Base-by-base conservation (phyloP, 2,329 filamentous ascomycete genomes). In the Amphichorda felina region DNA sequence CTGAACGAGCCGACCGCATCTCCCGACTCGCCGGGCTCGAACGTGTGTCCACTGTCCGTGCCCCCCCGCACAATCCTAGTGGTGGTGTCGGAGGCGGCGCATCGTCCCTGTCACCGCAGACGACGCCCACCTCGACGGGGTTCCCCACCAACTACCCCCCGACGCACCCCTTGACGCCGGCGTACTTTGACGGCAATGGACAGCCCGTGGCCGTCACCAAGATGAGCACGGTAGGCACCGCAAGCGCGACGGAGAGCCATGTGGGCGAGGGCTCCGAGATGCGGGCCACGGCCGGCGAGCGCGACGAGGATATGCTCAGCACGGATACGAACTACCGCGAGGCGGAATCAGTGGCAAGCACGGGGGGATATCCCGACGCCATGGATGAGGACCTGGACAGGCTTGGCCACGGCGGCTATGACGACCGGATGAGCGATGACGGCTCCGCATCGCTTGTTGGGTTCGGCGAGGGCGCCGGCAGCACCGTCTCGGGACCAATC, bases 11-110 rank as follows among this genome's bases (percentile, higher is more conserved):
- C 43, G 88, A 95, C 59, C 87, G 89, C 50, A 95, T 96, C 58
- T 94, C 87, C 30, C 87, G 89, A 34, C 77, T 95, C 16, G 84
- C 88, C 10, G 89, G 89, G n/a, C 74, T 95, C 26, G 87, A 94
- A 56, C 78, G 84, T 38, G 79, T 95, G 38, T 79, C 82, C 13
- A 83, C 85, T n/a, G 70, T 81, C 30, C 79, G 83, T 41, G 66
- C 73, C 21, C 57, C 61, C 8, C 50, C 59, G 40, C 51, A 51
- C 48, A 41, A 46, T 37, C 40, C 47, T 43, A 31, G 5, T 18
- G 43, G 46, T 19, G 21, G 33, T 16, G 37, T 38, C 17, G 42
- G 43, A 8, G 43, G 42, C 19, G 47, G 45, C 41, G 50, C 54
- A 22, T 56, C 57, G 11, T 60, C 66, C 28, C 54, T 64, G 28